phyloP scores from a whole-genome alignment of 2,329 filamentous ascomycete genomes.

The Ophiocordyceps polyrhachis-furcata region DNA sequence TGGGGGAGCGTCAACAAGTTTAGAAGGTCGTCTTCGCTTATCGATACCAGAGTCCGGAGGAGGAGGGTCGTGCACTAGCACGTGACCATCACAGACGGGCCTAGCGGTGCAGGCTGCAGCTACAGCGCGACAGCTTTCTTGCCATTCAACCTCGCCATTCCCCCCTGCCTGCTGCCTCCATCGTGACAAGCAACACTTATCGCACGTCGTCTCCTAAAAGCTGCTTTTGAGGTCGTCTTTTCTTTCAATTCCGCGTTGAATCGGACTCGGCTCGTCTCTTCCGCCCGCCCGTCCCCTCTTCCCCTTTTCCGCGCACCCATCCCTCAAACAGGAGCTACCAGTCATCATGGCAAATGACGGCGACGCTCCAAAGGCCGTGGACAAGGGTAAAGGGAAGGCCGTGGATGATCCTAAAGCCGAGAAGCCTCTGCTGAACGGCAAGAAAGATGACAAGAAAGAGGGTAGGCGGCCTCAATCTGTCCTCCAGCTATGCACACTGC shows the following conservation, averaged over 20 bases:
- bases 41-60: slow-evolving; percentile 8
- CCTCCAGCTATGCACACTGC: slow-evolving; percentile 1
- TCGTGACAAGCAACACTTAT: not conserved
- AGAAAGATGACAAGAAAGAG: slow-evolving; percentile 49
- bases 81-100: not conserved
- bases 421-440: slow-evolving; percentile 51
- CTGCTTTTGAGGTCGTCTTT: not conserved
- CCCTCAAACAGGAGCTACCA: slow-evolving; percentile 5
- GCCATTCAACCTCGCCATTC: not conserved
- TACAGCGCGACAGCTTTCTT: not conserved
- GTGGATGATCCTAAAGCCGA: slow-evolving; percentile 51
- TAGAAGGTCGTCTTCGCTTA: slow-evolving; percentile 4
- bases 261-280: not conserved
- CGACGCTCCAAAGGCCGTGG: slow-evolving; percentile 63
- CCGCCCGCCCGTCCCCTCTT: not conserved
- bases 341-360: slow-evolving; percentile 80
- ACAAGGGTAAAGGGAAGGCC: slow-evolving; percentile 96
- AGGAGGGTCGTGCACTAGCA: not conserved
- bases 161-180: not conserved
- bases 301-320: slow-evolving; percentile 2
- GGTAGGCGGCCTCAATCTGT: slow-evolving; percentile 15
- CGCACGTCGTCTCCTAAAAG: not conserved
- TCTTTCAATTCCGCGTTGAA: not conserved
- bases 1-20: no score
- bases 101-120: not conserved